Percentiles rank a stretch among this genome's conserved stretches.
These are phyloP conservation scores for Glycyrrhiza uralensis DNA, from an alignment of 306 rosid genomes.

Conservation along the genomic window DNA sequence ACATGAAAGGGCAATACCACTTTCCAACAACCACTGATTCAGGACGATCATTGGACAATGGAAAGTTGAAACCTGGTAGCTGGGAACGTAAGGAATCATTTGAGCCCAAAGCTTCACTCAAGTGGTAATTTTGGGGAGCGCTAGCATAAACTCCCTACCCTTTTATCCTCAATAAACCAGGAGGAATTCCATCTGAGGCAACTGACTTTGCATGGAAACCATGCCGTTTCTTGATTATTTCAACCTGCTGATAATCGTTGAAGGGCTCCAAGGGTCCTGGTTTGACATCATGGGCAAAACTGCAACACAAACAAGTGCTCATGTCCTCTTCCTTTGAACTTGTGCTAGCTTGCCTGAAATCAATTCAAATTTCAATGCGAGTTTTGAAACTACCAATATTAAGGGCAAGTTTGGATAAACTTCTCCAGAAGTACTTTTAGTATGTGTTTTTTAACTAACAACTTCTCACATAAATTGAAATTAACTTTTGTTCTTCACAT, in stretches of 20 bases:
- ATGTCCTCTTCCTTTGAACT: slow-evolving; percentile 34
- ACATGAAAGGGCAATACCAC: slow-evolving; percentile 2
- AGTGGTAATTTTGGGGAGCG: slow-evolving; percentile 22
- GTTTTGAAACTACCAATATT: too few relatives aligned
- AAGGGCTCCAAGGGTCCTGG: slow-evolving; percentile 31
- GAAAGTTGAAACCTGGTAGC: slow-evolving; percentile 36
- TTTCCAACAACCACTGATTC: neutral
- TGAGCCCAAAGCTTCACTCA: slow-evolving; percentile 48
- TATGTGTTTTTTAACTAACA: too few relatives aligned
- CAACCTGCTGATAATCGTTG: slow-evolving; percentile 32
- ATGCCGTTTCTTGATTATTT: neutral
- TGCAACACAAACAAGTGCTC: slow-evolving; percentile 5
- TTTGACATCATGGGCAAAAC: slow-evolving; percentile 11
- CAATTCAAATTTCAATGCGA: neutral
- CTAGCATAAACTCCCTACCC: slow-evolving; percentile 29
- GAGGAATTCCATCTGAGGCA: slow-evolving; percentile 44
- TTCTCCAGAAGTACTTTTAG: too few relatives aligned
- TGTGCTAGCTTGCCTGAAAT: slow-evolving; percentile 34
- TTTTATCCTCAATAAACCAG: slow-evolving; percentile 19
- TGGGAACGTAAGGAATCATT: slow-evolving; percentile 25
- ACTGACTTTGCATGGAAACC: slow-evolving; percentile 39
- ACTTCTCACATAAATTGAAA: too few relatives aligned
- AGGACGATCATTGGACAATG: neutral
- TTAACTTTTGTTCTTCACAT: too few relatives aligned
- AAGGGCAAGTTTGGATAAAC: too few relatives aligned